These are phyloP conservation scores for Rhamnella rubrinervis DNA, from an alignment of 331 rosid genomes.

Conservation along the genomic window DNA sequence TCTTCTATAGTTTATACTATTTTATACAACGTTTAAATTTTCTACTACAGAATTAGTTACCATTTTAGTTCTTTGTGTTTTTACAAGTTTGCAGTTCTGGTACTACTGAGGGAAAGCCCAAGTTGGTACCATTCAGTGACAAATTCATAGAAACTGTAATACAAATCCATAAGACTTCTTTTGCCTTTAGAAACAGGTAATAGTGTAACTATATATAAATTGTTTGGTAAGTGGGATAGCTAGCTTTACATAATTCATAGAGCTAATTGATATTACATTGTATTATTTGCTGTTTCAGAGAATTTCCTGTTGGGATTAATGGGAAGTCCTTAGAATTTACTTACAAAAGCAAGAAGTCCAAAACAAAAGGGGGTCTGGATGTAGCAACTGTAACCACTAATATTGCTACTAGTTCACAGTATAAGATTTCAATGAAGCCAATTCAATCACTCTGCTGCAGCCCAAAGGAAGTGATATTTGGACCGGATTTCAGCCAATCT, in stretches of 20 bases:
- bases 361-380: conserved; percentile 64
- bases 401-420: conserved; percentile 43
- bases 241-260: background rate
- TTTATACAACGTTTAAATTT: conserved; percentile 4
- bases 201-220: background rate
- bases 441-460: conserved; percentile 59
- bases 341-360: conserved; percentile 71
- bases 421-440: conserved; percentile 42
- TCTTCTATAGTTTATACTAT: background rate
- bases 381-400: conserved; percentile 87
- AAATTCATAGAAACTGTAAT: conserved; percentile 65
- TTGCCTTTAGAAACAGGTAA: conserved; percentile 83
- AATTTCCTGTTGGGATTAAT: conserved; percentile 50
- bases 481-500: conserved; percentile 78
- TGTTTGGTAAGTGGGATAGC: background rate
- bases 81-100: conserved; percentile 70
- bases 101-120: conserved; percentile 84
- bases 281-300: conserved; percentile 34
- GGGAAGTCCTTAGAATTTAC: conserved; percentile 78
- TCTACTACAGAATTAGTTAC: no score
- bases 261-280: background rate
- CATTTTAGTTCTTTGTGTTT: background rate
- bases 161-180: conserved; percentile 74
- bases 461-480: conserved; percentile 78
- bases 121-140: conserved; percentile 80